A percentile compares a stretch with the other conserved stretches of the same genome.
Evolutionary conservation across 2,329 filamentous ascomycete species (phyloP).

Genomic region (Aspergillus awamori): DNA sequence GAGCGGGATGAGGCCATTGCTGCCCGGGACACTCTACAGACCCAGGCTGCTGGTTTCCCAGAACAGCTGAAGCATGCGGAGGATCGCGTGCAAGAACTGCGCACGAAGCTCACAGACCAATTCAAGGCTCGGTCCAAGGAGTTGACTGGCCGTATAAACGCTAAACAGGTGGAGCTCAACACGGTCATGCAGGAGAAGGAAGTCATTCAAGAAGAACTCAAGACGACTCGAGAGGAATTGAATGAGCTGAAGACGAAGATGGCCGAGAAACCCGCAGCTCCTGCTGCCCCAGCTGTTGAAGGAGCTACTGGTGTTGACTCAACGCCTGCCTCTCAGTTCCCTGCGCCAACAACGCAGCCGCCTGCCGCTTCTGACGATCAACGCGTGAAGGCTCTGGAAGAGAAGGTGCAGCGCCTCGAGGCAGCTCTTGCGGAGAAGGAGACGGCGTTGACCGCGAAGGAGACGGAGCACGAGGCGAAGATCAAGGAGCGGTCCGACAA

Average conservation of each 20-base stretch:
- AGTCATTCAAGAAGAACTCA: constrained; percentile 68
- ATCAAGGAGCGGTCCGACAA: constrained; percentile 56
- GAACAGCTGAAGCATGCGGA: constrained; percentile 52
- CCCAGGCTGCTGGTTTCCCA: constrained; percentile 52
- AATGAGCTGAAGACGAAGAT: constrained; percentile 54
- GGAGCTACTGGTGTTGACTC: constrained; percentile 50
- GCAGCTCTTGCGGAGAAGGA: constrained; percentile 57
- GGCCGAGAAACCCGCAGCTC: constrained; percentile 45
- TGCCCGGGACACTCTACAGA: constrained; percentile 54
- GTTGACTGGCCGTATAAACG: constrained; percentile 64
- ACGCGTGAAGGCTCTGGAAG: constrained; percentile 64
- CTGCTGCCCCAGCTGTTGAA: constrained; percentile 45
- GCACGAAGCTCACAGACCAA: constrained; percentile 49
- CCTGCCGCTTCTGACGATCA: constrained; percentile 49
- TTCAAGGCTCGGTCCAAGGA: constrained; percentile 63
- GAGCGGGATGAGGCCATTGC: constrained; percentile 68
- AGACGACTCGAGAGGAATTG: constrained; percentile 63
- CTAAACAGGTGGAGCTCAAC: constrained; percentile 54
- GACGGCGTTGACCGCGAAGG: constrained; percentile 48
- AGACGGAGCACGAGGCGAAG: constrained; percentile 53
- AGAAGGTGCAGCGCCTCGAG: constrained; percentile 58
- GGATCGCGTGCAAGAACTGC: constrained; percentile 54
- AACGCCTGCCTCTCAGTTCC: constrained; percentile 37
- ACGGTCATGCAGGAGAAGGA: constrained; percentile 64
- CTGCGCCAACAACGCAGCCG: constrained; percentile 28